phyloP scores from a whole-genome alignment of 2,329 filamentous ascomycete species.

The Penicillium sp. region DNA sequence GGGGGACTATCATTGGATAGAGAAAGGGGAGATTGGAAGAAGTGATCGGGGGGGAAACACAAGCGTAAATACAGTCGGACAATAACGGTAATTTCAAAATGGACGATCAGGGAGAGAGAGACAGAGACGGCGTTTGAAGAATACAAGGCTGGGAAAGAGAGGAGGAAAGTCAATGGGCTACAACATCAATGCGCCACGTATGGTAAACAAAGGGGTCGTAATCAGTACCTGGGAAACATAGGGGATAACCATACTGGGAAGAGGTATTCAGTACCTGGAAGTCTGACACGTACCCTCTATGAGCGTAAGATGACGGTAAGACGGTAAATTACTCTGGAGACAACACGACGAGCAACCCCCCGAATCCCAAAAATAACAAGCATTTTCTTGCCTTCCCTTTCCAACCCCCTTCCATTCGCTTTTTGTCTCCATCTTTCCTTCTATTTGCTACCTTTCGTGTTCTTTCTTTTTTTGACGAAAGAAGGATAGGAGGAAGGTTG shows the following conservation, averaged over 20 bases:
- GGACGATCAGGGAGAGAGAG: neutral
- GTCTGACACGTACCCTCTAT: constrained; percentile 13
- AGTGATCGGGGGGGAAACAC: constrained; percentile 2
- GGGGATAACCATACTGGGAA: neutral
- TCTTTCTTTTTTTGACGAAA: constrained; percentile 22
- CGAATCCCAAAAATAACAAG: constrained; percentile 24
- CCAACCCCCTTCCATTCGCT: constrained; percentile 25
- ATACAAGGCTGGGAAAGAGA: neutral
- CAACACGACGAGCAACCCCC: constrained; percentile 10
- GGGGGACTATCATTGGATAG: constrained; percentile 9
- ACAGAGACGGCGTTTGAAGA: neutral
- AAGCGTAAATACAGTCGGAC: constrained; percentile 12
- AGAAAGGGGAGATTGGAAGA: neutral
- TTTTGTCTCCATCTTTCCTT: constrained; percentile 26
- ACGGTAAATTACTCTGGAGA: constrained; percentile 23
- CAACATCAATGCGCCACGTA: constrained; percentile 1
- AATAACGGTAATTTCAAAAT: constrained; percentile 11
- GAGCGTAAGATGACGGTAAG: constrained; percentile 21
- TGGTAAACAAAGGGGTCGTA: constrained; percentile 5
- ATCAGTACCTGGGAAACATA: constrained; percentile 2
- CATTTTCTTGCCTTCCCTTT: constrained; percentile 18
- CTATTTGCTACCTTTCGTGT: constrained; percentile 31
- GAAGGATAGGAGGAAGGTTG: constrained; percentile 15
- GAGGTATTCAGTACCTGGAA: constrained; percentile 16
- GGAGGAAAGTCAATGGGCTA: neutral